phyloP scores from a whole-genome alignment of 306 rosid species.

The Luffa acutangula region DNA sequence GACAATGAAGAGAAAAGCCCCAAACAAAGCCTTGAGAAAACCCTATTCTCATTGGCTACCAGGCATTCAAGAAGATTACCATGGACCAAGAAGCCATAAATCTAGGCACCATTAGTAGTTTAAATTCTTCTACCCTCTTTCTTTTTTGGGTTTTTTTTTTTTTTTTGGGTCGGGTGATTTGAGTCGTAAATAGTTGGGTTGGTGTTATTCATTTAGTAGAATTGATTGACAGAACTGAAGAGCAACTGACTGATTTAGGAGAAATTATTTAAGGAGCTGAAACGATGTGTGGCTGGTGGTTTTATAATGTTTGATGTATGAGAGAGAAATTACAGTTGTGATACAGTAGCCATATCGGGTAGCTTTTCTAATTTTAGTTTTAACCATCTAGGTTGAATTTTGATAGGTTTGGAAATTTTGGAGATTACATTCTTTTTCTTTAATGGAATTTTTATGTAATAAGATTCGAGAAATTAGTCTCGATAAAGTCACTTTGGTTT shows the following conservation, averaged over 20 bases:
- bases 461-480: not conserved
- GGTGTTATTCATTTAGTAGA: not conserved
- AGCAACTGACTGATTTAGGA: not conserved
- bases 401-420: not conserved
- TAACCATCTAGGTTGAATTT: not conserved
- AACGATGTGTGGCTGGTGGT: not conserved
- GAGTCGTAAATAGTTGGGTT: not conserved
- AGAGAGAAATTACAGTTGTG: not conserved
- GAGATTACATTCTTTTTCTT: not conserved
- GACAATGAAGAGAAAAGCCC: constrained; percentile 27
- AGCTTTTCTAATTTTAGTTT: not conserved
- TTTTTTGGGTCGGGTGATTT: not conserved
- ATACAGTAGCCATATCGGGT: not conserved
- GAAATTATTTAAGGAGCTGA: not conserved
- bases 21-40: constrained; percentile 23
- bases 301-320: not conserved
- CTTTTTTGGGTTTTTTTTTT: not conserved
- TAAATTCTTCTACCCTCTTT: not conserved
- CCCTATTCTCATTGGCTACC: constrained; percentile 24
- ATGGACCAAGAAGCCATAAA: constrained; percentile 39
- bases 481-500: not conserved
- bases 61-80: constrained; percentile 43
- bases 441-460: not conserved
- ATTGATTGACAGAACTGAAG: not conserved
- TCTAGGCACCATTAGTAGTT: constrained; percentile 27